Conservation (phyloP, 306 rosid species). For the Casuarina cunninghamiana region DNA sequence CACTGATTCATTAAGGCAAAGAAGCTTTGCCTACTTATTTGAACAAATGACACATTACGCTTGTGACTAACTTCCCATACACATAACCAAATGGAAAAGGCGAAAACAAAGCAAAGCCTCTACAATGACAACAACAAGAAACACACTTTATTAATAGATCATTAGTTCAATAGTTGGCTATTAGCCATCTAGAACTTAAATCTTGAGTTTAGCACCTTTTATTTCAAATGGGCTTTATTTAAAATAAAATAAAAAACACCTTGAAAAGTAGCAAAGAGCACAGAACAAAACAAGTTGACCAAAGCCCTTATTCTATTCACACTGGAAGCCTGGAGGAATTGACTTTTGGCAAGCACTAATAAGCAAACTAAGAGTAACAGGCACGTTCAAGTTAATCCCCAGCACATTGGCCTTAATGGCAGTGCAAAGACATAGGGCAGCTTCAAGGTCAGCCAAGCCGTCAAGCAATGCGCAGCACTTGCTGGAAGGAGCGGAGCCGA, state of each 20-base stretch:
- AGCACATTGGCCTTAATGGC: constrained; percentile 73
- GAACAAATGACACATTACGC: background rate
- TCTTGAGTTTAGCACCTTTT: no score
- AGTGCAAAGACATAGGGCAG: constrained; percentile 77
- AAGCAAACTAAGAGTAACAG: constrained; percentile 52
- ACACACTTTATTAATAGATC: background rate
- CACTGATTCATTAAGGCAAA: constrained; percentile 29
- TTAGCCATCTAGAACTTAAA: no score
- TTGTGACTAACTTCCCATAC: background rate
- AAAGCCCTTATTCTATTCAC: constrained; percentile 18
- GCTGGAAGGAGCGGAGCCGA: constrained; percentile 56
- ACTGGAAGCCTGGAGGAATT: constrained; percentile 64
- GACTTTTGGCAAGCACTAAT: constrained; percentile 77
- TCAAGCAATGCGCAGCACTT: constrained; percentile 63
- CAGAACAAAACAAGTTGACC: background rate
- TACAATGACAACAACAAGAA: background rate
- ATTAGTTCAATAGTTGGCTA: no score
- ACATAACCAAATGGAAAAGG: background rate
- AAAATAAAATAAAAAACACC: no score
- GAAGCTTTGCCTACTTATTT: constrained; percentile 29
- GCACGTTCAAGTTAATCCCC: constrained; percentile 66
- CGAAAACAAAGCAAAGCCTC: background rate
- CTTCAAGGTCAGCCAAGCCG: constrained; percentile 68
- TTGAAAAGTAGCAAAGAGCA: background rate
- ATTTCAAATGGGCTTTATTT: no score